Base-by-base conservation (phyloP, 2,329 filamentous ascomycete species). In the Xylaria sp. region DNA sequence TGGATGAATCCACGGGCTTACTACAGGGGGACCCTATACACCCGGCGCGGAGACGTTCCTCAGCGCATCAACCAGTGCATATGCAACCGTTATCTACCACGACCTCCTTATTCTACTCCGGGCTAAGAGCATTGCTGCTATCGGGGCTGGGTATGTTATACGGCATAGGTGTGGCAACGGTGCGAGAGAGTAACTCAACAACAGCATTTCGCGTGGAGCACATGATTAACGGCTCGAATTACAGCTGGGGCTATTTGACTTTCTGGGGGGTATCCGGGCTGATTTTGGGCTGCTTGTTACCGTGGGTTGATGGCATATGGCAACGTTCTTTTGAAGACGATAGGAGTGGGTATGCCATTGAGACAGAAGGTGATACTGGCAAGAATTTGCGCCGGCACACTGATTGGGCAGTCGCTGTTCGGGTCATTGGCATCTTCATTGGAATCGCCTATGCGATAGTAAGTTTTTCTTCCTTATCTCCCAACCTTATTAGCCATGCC, bases 231-330 rank as follows among this genome's bases (percentile, higher is more conserved):
- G 77, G 81, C 8, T 70, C 61, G 7, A 76, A 79, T 13, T 81
- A 82, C 66, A 83, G 85, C 68, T 91, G 89, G 87, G 81, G 83
- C 50, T 97, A 97, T 78, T 82, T 97, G 63, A 81, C 84, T 0
- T 90, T 92, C 70, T 99, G 96, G 95, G 96, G 94, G 0, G 74
- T 91, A 10, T 90, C 91, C 0, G 94, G 94, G 18, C 88, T 97
- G 4, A 84, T 87, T 0, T 81, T 97, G 28, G 96, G 96, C 6
- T 91, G 89, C 65, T 80, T 97, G 59, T 81, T 98, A 65, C 96
- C 96, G 1, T 95, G 91, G 87, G 87, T 97, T 23, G 96, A 99
- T 78, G 83, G 86, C 12, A 78, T 94, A 10, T 96, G 92, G 88
- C 89, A 91, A 68, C 82, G 85, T 50, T 79, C 82, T 8, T 81